These are phyloP conservation scores for Coemansia sp. DNA, from an alignment of 192 early-diverging fungal species.

Conservation along the genomic window DNA sequence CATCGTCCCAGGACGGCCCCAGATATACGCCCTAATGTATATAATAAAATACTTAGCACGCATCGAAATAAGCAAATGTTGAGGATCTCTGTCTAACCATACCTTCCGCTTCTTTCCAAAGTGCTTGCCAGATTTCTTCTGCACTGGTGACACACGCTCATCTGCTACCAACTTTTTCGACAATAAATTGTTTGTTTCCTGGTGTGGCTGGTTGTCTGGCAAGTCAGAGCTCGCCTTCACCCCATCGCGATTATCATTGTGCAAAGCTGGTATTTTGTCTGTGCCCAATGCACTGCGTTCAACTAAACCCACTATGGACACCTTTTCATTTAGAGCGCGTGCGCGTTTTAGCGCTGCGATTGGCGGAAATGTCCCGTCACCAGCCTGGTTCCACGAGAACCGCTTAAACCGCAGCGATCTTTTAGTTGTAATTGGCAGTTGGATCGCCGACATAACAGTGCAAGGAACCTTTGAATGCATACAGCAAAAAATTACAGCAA, in stretches of 20 bases:
- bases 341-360: slow-evolving; percentile 6
- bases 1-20: slow-evolving; percentile 53
- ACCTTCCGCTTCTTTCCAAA: slow-evolving; percentile 49
- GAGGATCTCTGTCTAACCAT: neutral
- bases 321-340: neutral
- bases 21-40: slow-evolving; percentile 31
- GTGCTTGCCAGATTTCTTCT: slow-evolving; percentile 4
- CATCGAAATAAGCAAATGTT: neutral
- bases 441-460: slow-evolving; percentile 29
- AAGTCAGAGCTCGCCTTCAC: neutral
- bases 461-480: neutral
- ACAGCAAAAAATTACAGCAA: neutral
- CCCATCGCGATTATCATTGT: neutral
- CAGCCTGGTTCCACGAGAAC: slow-evolving; percentile 50
- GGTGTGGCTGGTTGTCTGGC: neutral
- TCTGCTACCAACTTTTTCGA: neutral
- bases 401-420: slow-evolving; percentile 51
- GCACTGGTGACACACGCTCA: neutral
- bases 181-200: neutral
- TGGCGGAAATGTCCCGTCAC: slow-evolving; percentile 43
- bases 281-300: neutral
- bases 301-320: neutral
- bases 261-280: neutral
- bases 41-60: neutral
- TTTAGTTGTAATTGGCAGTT: slow-evolving; percentile 29